phyloP scores from a whole-genome alignment of 257 asterid species.

The Echium plantagineum region DNA sequence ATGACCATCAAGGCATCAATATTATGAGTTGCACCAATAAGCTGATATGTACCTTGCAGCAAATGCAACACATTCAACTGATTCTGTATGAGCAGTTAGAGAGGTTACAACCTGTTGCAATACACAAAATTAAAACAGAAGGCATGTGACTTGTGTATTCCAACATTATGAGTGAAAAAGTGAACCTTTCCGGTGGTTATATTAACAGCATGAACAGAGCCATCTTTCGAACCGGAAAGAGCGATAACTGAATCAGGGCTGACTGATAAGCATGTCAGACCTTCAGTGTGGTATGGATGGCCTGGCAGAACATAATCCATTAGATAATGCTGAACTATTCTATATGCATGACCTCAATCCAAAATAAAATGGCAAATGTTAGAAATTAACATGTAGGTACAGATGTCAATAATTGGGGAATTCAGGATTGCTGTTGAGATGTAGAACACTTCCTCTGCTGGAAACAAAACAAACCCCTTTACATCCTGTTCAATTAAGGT shows the following conservation, averaged over 20 bases:
- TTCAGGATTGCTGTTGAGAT: not conserved
- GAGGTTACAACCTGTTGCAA: conserved; percentile 64
- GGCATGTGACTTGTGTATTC: not conserved
- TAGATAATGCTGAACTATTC: not conserved
- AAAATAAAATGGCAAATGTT: not conserved
- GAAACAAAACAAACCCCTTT: too few relatives aligned
- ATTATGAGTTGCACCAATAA: not conserved
- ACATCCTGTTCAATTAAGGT: not conserved
- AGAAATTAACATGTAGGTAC: not conserved
- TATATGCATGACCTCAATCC: not conserved
- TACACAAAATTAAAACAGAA: not conserved
- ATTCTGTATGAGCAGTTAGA: conserved; percentile 58
- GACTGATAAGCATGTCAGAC: conserved; percentile 76
- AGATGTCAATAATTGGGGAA: not conserved
- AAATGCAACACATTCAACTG: conserved; percentile 78
- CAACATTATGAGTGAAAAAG: not conserved
- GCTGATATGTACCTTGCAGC: conserved; percentile 44
- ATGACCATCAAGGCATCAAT: too few relatives aligned
- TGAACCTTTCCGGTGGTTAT: conserved; percentile 66
- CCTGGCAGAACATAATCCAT: conserved; percentile 20
- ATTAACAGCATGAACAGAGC: conserved; percentile 62
- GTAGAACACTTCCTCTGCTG: not conserved
- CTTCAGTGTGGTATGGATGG: conserved; percentile 67
- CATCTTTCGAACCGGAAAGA: conserved; percentile 70
- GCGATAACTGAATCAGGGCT: conserved; percentile 71